These are phyloP conservation scores for Botrytis pseudocinerea DNA, from an alignment of 2,329 filamentous ascomycete species.

Conservation along the genomic window DNA sequence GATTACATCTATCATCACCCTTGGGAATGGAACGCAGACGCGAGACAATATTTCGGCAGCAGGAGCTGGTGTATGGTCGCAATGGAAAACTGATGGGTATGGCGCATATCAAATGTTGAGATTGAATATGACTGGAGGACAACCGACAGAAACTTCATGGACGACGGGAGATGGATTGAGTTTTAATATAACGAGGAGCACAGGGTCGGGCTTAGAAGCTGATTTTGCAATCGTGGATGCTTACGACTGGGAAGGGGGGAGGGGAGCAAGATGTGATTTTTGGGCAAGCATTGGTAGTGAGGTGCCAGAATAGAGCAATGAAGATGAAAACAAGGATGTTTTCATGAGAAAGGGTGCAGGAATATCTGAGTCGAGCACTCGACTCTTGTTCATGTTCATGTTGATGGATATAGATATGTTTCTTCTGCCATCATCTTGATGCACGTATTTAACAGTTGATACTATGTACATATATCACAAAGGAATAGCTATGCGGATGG, in stretches of 20 bases:
- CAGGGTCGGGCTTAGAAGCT: conserved; percentile 1
- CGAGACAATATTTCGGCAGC: neutral
- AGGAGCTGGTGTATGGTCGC: neutral
- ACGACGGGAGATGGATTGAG: conserved; percentile 12
- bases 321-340: no score
- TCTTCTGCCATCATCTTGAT: neutral
- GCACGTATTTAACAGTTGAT: neutral
- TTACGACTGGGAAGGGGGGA: conserved; percentile 28
- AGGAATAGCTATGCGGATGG: no score
- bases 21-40: neutral
- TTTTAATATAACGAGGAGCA: neutral
- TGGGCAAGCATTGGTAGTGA: conserved; percentile 24
- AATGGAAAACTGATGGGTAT: neutral
- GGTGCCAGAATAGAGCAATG: conserved; percentile 25
- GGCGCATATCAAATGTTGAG: conserved; percentile 14
- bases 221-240: conserved; percentile 31
- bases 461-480: neutral
- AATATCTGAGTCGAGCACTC: no score
- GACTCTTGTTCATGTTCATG: rapidly evolving
- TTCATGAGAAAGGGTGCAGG: neutral
- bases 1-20: neutral
- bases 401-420: neutral
- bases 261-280: conserved; percentile 28
- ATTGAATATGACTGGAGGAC: conserved; percentile 18
- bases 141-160: neutral